Evolutionary conservation across 225 moss, liverwort and hornwort genomes (phyloP).

Genomic region (Ulota crispa): DNA sequence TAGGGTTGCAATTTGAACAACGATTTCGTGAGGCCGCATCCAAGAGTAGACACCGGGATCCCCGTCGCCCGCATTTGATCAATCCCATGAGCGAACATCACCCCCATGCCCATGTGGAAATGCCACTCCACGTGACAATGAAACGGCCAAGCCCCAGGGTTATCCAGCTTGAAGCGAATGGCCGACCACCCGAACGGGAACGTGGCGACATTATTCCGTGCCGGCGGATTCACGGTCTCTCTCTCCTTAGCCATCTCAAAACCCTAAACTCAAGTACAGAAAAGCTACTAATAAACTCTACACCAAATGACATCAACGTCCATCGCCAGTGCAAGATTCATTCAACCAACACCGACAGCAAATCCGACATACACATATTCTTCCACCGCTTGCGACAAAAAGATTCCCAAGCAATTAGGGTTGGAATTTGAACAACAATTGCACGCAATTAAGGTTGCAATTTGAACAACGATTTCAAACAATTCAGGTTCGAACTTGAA

Average conservation of each 20-base stretch:
- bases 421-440: neutral
- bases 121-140: conserved; percentile 71
- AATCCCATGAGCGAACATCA: conserved; percentile 59
- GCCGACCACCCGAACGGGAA: conserved; percentile 68
- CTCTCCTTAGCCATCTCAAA: neutral
- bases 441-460: no score
- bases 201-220: conserved; percentile 42
- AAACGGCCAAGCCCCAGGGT: conserved; percentile 69
- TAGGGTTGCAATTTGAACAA: conserved; percentile 9
- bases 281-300: neutral
- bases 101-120: conserved; percentile 70
- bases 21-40: conserved; percentile 53
- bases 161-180: conserved; percentile 50
- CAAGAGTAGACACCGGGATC: conserved; percentile 39
- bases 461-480: no score
- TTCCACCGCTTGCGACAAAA: no score
- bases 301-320: conserved; percentile 36
- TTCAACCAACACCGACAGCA: neutral
- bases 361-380: neutral
- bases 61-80: conserved; percentile 9
- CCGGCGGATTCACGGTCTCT: conserved; percentile 28
- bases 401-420: neutral
- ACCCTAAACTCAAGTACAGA: neutral
- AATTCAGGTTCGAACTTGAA: no score
- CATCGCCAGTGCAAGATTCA: neutral